Percentiles rank a stretch among this genome's conserved stretches.
Evolutionary conservation across 495 filamentous ascomycete species (phyloP).

Genomic region (Xylaria nigripes): DNA sequence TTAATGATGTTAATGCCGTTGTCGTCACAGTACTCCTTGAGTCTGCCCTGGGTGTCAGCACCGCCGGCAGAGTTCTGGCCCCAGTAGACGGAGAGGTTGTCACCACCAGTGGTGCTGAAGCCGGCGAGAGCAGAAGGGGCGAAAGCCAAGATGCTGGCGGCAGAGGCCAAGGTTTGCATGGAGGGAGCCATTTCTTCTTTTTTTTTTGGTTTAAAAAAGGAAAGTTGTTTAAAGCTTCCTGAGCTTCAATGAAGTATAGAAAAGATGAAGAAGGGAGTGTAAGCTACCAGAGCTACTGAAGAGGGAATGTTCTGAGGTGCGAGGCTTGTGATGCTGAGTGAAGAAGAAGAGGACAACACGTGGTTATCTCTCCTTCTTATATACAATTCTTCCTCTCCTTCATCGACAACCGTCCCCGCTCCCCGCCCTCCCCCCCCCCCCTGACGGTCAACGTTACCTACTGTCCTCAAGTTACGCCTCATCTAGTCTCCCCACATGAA

Average conservation of each 20-base stretch:
- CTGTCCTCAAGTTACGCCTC: conserved; percentile 2
- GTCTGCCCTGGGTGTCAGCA: conserved; percentile 35
- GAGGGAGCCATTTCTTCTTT: conserved; percentile 19
- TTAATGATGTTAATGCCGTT: conserved; percentile 41
- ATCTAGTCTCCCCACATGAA: conserved; percentile 1
- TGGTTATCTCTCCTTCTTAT: conserved; percentile 4
- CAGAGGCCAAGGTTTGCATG: conserved; percentile 15
- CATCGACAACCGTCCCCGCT: not conserved
- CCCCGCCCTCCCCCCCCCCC: too few relatives aligned
- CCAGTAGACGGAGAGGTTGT: conserved; percentile 60
- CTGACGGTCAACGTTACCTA: conserved; percentile 3
- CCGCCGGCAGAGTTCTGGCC: conserved; percentile 43
- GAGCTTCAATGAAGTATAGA: conserved; percentile 3
- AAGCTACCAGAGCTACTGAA: conserved; percentile 8
- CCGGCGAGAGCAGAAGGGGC: conserved; percentile 30
- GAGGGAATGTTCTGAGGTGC: not conserved
- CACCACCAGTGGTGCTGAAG: conserved; percentile 41
- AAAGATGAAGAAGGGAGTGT: conserved; percentile 5
- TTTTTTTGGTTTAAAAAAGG: conserved; percentile 8
- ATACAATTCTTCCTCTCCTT: not conserved
- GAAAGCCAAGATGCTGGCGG: conserved; percentile 22
- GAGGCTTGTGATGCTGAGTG: conserved; percentile 2
- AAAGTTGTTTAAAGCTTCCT: conserved; percentile 6
- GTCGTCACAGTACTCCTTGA: conserved; percentile 43
- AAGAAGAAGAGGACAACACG: not conserved